Evolutionary conservation across 2,329 filamentous ascomycete species (phyloP), one percentile per base, ranked within the genome.

Genomic region (Epichloe typhina): DNA sequence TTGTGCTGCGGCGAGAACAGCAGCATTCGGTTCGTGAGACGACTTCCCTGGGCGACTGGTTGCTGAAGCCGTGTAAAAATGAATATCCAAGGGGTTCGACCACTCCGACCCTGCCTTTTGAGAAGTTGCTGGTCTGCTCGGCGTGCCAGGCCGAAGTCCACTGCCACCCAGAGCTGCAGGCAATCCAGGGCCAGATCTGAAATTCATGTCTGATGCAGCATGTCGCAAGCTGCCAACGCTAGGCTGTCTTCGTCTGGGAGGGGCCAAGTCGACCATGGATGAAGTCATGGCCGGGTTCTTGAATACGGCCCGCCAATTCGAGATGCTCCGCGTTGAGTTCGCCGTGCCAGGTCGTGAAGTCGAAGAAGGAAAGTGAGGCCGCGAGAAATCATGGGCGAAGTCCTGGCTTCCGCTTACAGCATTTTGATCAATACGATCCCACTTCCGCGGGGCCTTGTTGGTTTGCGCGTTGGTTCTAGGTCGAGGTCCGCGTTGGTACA

Each of bases 21-120:
- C 17, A 8, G 35, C 33, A n/a, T 41, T 46, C 19, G 44, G 38
- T 35, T n/a, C 49, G 23, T 31, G n/a, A 36, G 48, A 26, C 37
- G 48, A 26, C 37, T 51, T 51, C 19, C 13, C 36, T 5, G 44
- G 38, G 17, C 40, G 39, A 17, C n/a, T 44, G 19, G 56, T 60
- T 53, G 47, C 57, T 44, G 45, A 57, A 47, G 57, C 62, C 52
- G 57, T 68, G 47, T 56, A 56, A 53, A 72, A 72, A 52, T 74
- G 69, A 35, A 73, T 66, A 12, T 75, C 70, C n/a, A 76, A 64
- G 0, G 74, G 71, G 53, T 72, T 73, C 6, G 72, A 64, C 65
- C 70, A 72, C 4, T 67, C 64, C 50, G 67, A 72, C 4, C 67
- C 64, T 50, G 67, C 69, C 43, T 62, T 66, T 23, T 59, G 65